Percentiles rank a stretch among this genome's conserved stretches.
Conservation (phyloP, 805 yeast genomes). For the Priceomyces melissophilus region DNA sequence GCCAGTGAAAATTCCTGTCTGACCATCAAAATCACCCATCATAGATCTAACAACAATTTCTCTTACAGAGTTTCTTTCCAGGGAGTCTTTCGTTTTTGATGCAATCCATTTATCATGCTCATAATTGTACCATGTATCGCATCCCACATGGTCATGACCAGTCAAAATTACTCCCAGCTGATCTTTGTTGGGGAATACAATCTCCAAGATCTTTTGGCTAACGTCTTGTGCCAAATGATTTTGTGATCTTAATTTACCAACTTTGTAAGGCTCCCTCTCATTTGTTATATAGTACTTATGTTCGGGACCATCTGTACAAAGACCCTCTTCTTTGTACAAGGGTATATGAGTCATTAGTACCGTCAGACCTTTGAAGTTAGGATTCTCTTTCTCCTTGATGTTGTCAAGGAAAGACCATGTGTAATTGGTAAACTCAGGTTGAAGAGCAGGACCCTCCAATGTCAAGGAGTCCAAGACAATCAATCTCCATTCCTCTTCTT, state of each 20-base stretch:
- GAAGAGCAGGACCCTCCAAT: slow-evolving; percentile 86
- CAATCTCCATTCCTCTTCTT: slow-evolving; percentile 75
- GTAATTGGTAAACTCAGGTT: slow-evolving; percentile 60
- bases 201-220: slow-evolving; percentile 62
- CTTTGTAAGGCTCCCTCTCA: slow-evolving; percentile 62
- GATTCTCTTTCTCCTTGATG: slow-evolving; percentile 46
- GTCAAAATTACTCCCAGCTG: slow-evolving; percentile 79
- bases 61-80: slow-evolving; percentile 40
- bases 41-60: slow-evolving; percentile 87
- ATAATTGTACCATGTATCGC: slow-evolving; percentile 62
- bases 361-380: slow-evolving; percentile 68
- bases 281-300: slow-evolving; percentile 46
- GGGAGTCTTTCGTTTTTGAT: slow-evolving; percentile 31
- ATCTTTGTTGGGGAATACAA: slow-evolving; percentile 60
- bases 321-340: slow-evolving; percentile 72
- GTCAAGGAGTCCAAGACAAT: slow-evolving; percentile 84
- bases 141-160: slow-evolving; percentile 97
- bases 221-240: slow-evolving; percentile 74
- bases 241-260: slow-evolving; percentile 73
- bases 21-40: slow-evolving; percentile 96
- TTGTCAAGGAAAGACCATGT: slow-evolving; percentile 73
- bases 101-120: slow-evolving; percentile 56
- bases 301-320: slow-evolving; percentile 84
- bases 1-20: slow-evolving; percentile 81
- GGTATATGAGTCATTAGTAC: slow-evolving; percentile 88